Evolutionary conservation across 179 eudicot genomes (phyloP).

Genomic region (Sideroxylon spinosum): DNA sequence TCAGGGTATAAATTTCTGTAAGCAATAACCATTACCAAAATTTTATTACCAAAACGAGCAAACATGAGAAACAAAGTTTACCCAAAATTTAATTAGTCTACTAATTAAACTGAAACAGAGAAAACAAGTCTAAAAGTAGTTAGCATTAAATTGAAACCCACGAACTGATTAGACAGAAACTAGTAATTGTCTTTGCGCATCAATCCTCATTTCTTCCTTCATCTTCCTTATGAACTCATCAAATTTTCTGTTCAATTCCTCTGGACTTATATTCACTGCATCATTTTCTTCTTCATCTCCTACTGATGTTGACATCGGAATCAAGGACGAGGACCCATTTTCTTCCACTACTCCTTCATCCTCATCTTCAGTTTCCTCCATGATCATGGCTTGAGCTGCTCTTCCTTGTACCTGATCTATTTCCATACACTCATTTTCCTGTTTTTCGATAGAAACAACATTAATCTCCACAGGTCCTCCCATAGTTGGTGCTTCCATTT

Average conservation of each 20-base stretch:
- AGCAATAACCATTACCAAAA: no score
- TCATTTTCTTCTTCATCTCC: not conserved
- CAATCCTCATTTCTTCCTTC: constrained; percentile 52
- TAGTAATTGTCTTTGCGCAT: constrained; percentile 36
- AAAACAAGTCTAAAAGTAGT: no score
- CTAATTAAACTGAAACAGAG: no score
- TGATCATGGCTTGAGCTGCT: not conserved
- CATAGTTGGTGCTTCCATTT: not conserved
- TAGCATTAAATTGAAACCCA: no score
- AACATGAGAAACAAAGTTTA: no score
- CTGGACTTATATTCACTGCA: constrained; percentile 38
- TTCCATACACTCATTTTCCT: constrained; percentile 2
- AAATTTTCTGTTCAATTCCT: constrained; percentile 50
- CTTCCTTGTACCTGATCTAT: not conserved
- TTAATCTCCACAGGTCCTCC: constrained; percentile 6
- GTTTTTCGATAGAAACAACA: not conserved
- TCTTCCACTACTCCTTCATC: constrained; percentile 7
- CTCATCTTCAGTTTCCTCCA: not conserved
- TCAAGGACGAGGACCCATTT: constrained; percentile 1
- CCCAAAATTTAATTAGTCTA: no score
- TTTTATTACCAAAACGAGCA: no score
- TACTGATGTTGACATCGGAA: not conserved
- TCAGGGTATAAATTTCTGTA: no score
- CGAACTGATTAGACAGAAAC: no score
- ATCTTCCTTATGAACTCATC: constrained; percentile 59